phyloP scores from a whole-genome alignment of 2,329 filamentous ascomycete species.

The Aspergillus ustus region DNA sequence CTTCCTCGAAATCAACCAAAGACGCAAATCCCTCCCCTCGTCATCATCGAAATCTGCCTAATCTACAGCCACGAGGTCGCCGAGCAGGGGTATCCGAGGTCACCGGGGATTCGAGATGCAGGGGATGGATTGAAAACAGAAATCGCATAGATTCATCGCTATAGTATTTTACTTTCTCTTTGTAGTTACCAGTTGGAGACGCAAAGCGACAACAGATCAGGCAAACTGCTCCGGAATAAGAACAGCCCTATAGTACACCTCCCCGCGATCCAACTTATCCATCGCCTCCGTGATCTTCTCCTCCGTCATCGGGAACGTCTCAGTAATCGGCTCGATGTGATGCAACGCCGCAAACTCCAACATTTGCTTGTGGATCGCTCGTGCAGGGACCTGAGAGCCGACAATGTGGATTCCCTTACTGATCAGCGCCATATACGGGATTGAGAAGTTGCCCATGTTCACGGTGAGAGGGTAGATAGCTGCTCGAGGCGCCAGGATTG shows the following conservation, averaged over 20 bases:
- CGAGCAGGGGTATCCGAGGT: constrained; percentile 14
- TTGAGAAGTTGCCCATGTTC: constrained; percentile 27
- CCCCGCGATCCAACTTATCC: constrained; percentile 18
- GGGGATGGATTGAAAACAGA: too few relatives aligned
- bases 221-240: constrained; percentile 14
- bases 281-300: constrained; percentile 20
- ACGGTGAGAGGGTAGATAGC: constrained; percentile 39
- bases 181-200: too few relatives aligned
- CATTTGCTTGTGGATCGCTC: constrained; percentile 21
- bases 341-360: constrained; percentile 23
- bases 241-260: constrained; percentile 23
- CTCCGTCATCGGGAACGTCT: constrained; percentile 25
- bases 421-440: constrained; percentile 32
- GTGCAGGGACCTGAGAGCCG: constrained; percentile 24
- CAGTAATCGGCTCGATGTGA: constrained; percentile 24
- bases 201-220: too few relatives aligned
- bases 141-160: too few relatives aligned
- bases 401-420: constrained; percentile 28
- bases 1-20: neutral
- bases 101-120: too few relatives aligned
- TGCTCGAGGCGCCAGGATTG: constrained; percentile 35
- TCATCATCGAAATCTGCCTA: constrained; percentile 18
- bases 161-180: too few relatives aligned
- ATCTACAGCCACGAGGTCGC: constrained; percentile 25
- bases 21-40: neutral